Evolutionary conservation across 1,284 basidiomycete species (phyloP).

Genomic region (Microbotryomycetes sp.): DNA sequence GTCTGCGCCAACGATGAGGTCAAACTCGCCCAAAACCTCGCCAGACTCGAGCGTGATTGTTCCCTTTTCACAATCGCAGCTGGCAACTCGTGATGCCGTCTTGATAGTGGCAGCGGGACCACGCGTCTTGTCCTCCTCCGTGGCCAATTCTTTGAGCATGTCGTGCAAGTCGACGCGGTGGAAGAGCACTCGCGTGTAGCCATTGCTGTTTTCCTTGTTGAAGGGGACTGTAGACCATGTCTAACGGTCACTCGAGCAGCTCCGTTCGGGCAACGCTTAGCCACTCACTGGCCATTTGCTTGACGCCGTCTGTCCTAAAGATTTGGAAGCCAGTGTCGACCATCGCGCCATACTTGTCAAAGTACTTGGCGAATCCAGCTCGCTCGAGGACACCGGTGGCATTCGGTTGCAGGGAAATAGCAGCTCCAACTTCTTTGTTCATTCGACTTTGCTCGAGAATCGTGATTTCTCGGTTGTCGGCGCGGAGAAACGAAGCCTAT

Average conservation of each 20-base stretch:
- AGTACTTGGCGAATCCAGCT: not conserved
- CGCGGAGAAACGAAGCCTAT: not conserved
- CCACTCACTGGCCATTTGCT: not conserved
- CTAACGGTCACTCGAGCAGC: too few relatives aligned
- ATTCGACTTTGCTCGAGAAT: conserved; percentile 32
- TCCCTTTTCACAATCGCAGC: conserved; percentile 27
- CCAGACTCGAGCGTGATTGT: conserved; percentile 33
- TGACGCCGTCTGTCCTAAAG: not conserved
- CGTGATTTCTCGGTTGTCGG: conserved; percentile 20
- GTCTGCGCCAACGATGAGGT: conserved; percentile 38
- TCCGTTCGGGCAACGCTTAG: too few relatives aligned
- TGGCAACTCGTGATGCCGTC: not conserved
- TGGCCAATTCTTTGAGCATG: conserved; percentile 34
- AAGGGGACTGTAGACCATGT: not conserved
- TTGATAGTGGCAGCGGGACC: conserved; percentile 23
- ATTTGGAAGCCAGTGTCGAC: not conserved
- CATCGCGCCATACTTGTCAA: not conserved
- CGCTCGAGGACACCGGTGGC: conserved; percentile 7
- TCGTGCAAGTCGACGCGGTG: conserved; percentile 39
- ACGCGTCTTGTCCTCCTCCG: conserved; percentile 33
- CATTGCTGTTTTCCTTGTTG: conserved; percentile 8
- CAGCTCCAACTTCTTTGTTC: conserved; percentile 35
- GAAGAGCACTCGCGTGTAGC: conserved; percentile 32
- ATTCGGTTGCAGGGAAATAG: conserved; percentile 35
- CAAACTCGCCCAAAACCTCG: conserved; percentile 24